Percentiles rank a stretch among this genome's conserved stretches.
Conservation (phyloP, 495 filamentous ascomycete genomes). For the Aspergillus sclerotioniger region DNA sequence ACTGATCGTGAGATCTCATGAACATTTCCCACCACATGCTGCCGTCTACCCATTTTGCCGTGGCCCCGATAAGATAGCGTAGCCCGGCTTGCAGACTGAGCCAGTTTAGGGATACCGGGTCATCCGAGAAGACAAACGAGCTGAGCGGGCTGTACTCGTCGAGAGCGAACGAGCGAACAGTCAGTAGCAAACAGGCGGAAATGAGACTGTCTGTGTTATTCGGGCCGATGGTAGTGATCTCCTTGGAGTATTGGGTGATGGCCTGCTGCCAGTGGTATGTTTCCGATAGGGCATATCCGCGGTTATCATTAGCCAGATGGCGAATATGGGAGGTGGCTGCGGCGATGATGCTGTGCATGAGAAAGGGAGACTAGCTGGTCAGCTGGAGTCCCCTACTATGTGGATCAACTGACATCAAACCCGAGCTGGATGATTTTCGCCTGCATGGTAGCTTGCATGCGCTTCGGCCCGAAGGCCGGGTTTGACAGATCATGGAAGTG, state of each 20-base stretch:
- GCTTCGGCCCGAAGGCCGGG: slow-evolving; percentile 21
- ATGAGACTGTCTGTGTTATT: slow-evolving; percentile 46
- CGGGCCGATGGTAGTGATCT: slow-evolving; percentile 27
- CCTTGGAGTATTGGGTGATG: slow-evolving; percentile 37
- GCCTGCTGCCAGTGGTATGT: slow-evolving; percentile 44
- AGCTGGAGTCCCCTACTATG: not conserved
- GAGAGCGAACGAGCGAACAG: slow-evolving; percentile 36
- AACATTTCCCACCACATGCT: slow-evolving; percentile 44
- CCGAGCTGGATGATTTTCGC: slow-evolving; percentile 36
- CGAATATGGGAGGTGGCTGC: slow-evolving; percentile 41
- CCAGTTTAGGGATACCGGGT: slow-evolving; percentile 41
- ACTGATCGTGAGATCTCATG: slow-evolving; percentile 25
- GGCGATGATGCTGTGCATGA: slow-evolving; percentile 48
- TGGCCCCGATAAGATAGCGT: slow-evolving; percentile 34
- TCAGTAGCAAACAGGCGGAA: slow-evolving; percentile 43
- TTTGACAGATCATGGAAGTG: slow-evolving; percentile 35
- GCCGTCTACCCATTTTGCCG: slow-evolving; percentile 27
- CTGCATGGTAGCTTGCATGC: slow-evolving; percentile 27
- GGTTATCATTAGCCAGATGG: slow-evolving; percentile 27
- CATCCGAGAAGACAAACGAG: slow-evolving; percentile 43
- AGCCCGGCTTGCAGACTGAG: slow-evolving; percentile 41
- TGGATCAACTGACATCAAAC: slow-evolving; percentile 31
- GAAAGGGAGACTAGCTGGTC: slow-evolving; percentile 36
- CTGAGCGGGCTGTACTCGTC: slow-evolving; percentile 35
- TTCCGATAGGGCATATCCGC: slow-evolving; percentile 34